phyloP scores from a whole-genome alignment of 768 basidiomycete genomes.

The Gautieria morchelliformis region DNA sequence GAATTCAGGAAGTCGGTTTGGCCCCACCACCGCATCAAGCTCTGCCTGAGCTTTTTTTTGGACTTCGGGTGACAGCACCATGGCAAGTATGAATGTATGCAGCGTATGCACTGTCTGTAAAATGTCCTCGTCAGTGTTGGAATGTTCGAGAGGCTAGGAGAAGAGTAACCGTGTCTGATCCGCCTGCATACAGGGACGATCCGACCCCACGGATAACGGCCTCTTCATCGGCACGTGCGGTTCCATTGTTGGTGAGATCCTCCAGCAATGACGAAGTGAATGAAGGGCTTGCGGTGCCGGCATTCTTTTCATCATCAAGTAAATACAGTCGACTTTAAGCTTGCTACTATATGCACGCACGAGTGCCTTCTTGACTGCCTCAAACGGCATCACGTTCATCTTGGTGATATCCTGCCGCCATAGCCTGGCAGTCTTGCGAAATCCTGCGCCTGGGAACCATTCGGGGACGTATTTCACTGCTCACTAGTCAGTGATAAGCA shows the following conservation, averaged over 20 bases:
- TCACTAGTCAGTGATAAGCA: background rate
- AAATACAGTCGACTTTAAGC: background rate
- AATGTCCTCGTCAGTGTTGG: background rate
- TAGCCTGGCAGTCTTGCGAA: slow-evolving; percentile 18
- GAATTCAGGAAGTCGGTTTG: slow-evolving; percentile 14
- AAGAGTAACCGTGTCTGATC: background rate
- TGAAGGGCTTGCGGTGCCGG: slow-evolving; percentile 18
- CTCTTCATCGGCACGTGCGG: background rate
- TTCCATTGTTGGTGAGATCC: background rate
- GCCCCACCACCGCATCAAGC: slow-evolving; percentile 13
- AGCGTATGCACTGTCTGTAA: slow-evolving; percentile 4
- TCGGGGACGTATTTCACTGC: slow-evolving; percentile 16
- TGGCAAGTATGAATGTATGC: slow-evolving; percentile 12
- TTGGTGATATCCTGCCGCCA: slow-evolving; percentile 39
- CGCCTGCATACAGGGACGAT: background rate
- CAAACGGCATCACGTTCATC: slow-evolving; percentile 40
- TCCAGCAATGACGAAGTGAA: slow-evolving; percentile 13
- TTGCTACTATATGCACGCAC: slow-evolving; percentile 19
- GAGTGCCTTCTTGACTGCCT: slow-evolving; percentile 27
- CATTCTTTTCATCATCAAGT: slow-evolving; percentile 5
- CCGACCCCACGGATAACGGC: background rate
- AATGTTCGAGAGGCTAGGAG: background rate
- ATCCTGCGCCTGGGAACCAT: slow-evolving; percentile 20
- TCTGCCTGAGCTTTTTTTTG: slow-evolving; percentile 1
- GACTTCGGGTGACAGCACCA: slow-evolving; percentile 18